phyloP scores from a whole-genome alignment of 2,329 filamentous ascomycete genomes.

The Knufia petricola region DNA sequence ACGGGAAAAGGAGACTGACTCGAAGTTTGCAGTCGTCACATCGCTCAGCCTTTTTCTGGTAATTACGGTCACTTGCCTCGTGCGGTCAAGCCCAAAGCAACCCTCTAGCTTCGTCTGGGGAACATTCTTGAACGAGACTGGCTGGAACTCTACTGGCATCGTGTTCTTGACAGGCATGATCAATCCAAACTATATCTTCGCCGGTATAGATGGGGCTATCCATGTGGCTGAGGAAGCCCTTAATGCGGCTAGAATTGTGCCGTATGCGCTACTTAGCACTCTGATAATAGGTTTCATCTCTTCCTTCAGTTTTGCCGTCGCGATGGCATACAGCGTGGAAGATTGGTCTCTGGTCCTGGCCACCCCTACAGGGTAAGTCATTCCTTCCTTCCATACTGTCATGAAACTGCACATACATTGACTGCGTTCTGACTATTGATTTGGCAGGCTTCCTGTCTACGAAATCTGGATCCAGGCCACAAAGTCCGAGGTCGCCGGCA shows the following conservation, averaged over 20 bases:
- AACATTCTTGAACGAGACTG: constrained; percentile 13
- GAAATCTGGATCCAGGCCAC: constrained; percentile 17
- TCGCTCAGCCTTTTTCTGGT: constrained; percentile 24
- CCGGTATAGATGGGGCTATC: constrained; percentile 49
- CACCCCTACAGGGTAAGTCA: background rate
- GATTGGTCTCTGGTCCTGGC: background rate
- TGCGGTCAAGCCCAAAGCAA: constrained; percentile 6
- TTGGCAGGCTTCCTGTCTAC: constrained; percentile 12
- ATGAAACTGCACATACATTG: no score
- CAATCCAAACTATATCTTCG: constrained; percentile 31
- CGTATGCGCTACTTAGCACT: constrained; percentile 36
- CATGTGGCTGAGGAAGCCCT: constrained; percentile 56
- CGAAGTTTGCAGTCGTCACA: constrained; percentile 1
- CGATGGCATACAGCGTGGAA: background rate
- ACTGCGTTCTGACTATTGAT: no score
- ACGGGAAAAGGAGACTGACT: background rate
- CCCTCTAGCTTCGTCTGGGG: constrained; percentile 13
- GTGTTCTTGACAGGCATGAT: constrained; percentile 32
- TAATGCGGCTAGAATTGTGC: constrained; percentile 48
- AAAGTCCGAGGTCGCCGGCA: constrained; percentile 11
- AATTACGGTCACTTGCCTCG: constrained; percentile 22
- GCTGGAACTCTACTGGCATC: constrained; percentile 20
- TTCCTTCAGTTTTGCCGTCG: background rate
- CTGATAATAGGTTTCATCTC: background rate
- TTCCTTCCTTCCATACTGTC: no score